Base-by-base conservation (phyloP, 2,329 filamentous ascomycete genomes). In the Claviceps sp. region DNA sequence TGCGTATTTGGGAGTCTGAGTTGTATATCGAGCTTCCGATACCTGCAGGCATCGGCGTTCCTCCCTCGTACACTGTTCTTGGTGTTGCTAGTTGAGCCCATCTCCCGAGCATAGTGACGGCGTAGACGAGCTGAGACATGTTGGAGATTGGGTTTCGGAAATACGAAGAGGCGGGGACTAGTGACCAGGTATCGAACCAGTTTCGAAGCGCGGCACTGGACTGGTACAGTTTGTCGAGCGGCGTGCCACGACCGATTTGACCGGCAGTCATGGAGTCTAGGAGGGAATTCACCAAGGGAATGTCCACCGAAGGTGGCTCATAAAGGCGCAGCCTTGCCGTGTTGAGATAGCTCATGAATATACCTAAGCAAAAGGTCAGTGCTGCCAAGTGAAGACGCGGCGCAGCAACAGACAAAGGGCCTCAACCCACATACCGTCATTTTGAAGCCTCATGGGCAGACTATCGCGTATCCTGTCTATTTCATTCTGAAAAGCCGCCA, bases 181-280 rank as follows among this genome's bases (percentile, higher is more conserved):
- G 59, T 2, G 74, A 64, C 67, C 75, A 76, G 40, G 65, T 64
- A 2, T 76, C 69, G 48, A 79, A 78, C 64, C 73, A 80, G 0
- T 62, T 60, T 40, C 68, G 71, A 0, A 78, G 59, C 1, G 76
- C 72, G 16, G 66, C 63, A 45, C 72, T 70, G 4, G 74, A 73
- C 24, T 70, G 70, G 55, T 74, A 76, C 9, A 81, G 70, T 3
- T 71, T 64, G 52, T 79, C 74, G 2, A 79, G 65, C 0, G 71
- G 68, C 0, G 72, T 71, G 0, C 70, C 62, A 1, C 65, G 63
- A 4, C 67, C 67, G 2, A 66, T 40, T 0, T 67, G 66, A 2
- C 67, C 60, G 0, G 66, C 60, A 0, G 69, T 67, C 1, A 75
- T 63, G 0, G 72, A 69, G 3, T 72, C 65, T n/a, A 65, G 72